Evolutionary conservation across 768 basidiomycete species (phyloP).

Genomic region (Punctularia strigosozonata): DNA sequence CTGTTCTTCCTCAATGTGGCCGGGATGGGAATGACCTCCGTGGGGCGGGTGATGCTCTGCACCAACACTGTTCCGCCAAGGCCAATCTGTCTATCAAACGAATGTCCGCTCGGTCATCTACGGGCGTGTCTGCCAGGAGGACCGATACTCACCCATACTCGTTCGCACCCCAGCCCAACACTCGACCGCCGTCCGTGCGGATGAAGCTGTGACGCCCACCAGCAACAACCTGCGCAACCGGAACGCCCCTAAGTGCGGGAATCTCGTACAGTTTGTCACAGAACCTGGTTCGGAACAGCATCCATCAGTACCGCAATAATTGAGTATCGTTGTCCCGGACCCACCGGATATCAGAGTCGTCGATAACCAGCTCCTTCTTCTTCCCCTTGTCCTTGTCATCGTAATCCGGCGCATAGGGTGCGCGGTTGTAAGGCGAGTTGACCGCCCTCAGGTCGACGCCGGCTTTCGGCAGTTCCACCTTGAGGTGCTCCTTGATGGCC

Average conservation of each 20-base stretch:
- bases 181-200: conserved; percentile 53
- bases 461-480: conserved; percentile 48
- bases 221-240: conserved; percentile 58
- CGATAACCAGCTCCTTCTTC: conserved; percentile 23
- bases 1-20: conserved; percentile 36
- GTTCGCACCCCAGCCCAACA: conserved; percentile 87
- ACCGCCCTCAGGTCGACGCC: no score
- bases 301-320: no score
- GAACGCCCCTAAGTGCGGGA: conserved; percentile 52
- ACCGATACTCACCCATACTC: conserved; percentile 51
- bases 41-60: conserved; percentile 67
- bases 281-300: conserved; percentile 58
- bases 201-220: conserved; percentile 67
- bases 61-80: conserved; percentile 52
- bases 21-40: conserved; percentile 70
- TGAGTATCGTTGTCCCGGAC: conserved; percentile 23
- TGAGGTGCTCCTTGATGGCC: no score
- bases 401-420: conserved; percentile 25
- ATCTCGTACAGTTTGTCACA: conserved; percentile 67
- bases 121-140: not conserved
- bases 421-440: conserved; percentile 34
- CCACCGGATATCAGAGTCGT: conserved; percentile 12
- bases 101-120: not conserved
- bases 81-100: conserved; percentile 58
- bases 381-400: conserved; percentile 14